Percentiles rank a stretch among this genome's conserved stretches.
Conservation (phyloP, 768 basidiomycete species). For the Lentinula guzmanii region DNA sequence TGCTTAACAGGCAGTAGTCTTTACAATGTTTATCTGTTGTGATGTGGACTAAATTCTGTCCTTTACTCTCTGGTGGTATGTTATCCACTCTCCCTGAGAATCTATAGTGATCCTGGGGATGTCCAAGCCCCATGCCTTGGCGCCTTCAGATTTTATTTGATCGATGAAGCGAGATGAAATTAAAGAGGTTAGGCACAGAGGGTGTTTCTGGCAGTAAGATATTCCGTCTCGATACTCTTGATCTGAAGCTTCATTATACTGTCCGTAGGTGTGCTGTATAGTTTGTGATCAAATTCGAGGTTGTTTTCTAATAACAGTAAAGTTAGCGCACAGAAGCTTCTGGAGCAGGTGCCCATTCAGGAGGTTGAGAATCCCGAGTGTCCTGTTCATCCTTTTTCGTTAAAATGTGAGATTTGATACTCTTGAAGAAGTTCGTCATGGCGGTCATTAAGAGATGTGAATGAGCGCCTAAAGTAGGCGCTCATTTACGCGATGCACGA, state of each 20-base stretch:
- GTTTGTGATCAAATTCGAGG: background rate
- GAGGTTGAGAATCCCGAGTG: constrained; percentile 23
- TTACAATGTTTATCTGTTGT: constrained; percentile 34
- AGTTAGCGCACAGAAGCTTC: constrained; percentile 33
- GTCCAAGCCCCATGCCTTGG: constrained; percentile 50
- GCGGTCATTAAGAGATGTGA: background rate
- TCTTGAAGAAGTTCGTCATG: background rate
- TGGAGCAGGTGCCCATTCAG: constrained; percentile 55
- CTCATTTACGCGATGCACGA: no score
- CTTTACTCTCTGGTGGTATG: constrained; percentile 24
- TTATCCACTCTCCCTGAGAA: constrained; percentile 41
- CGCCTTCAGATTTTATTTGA: constrained; percentile 38
- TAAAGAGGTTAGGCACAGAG: constrained; percentile 34
- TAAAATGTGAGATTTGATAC: background rate
- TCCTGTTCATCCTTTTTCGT: background rate
- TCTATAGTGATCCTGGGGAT: constrained; percentile 22
- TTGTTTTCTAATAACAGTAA: background rate
- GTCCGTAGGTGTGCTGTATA: constrained; percentile 24
- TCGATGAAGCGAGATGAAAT: constrained; percentile 50
- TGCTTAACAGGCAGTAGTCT: constrained; percentile 51
- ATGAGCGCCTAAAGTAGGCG: background rate
- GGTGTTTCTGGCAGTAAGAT: constrained; percentile 38
- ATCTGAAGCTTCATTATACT: constrained; percentile 50
- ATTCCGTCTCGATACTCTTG: constrained; percentile 48
- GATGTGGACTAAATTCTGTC: constrained; percentile 32